Evolutionary conservation across 768 basidiomycete genomes (phyloP).

Genomic region (Collybiopsis confluens): DNA sequence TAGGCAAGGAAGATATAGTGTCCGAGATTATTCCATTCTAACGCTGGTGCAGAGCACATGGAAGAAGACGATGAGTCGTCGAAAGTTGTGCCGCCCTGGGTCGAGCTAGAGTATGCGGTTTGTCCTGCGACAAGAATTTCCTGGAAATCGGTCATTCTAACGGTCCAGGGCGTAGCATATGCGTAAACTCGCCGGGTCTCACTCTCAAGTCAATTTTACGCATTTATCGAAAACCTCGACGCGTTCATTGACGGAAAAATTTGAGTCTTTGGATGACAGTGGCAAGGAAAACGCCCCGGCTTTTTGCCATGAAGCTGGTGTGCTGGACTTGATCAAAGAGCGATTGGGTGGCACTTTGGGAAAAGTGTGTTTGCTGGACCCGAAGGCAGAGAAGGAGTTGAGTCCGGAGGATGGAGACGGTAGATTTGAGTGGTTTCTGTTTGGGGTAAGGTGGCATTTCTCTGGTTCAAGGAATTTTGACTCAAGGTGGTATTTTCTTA

Average conservation of each 20-base stretch:
- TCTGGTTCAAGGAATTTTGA: neutral
- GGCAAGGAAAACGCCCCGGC: conserved; percentile 28
- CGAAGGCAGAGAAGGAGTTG: conserved; percentile 68
- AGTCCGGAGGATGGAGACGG: conserved; percentile 74
- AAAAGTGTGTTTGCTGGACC: conserved; percentile 90
- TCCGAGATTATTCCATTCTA: neutral
- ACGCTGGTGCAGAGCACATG: conserved; percentile 68
- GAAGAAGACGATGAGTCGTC: conserved; percentile 84
- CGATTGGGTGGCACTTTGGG: conserved; percentile 33
- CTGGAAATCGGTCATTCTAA: conserved; percentile 6
- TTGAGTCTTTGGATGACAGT: conserved; percentile 13
- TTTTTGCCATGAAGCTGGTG: conserved; percentile 44
- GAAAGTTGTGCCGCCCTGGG: conserved; percentile 81
- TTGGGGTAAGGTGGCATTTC: conserved; percentile 57
- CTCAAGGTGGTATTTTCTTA: conserved; percentile 15
- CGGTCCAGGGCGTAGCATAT: conserved; percentile 58
- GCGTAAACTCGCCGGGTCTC: conserved; percentile 67
- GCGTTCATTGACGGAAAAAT: conserved; percentile 40
- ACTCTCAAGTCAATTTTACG: conserved; percentile 74
- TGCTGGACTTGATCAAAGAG: conserved; percentile 56
- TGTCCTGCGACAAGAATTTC: conserved; percentile 18
- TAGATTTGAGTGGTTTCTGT: conserved; percentile 83
- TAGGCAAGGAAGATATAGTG: neutral
- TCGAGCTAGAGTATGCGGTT: conserved; percentile 86
- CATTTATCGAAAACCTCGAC: conserved; percentile 75